Evolutionary conservation across 2,329 filamentous ascomycete species (phyloP), one percentile per base, ranked within the genome.

Genomic region (Pestalotiopsis sp.): DNA sequence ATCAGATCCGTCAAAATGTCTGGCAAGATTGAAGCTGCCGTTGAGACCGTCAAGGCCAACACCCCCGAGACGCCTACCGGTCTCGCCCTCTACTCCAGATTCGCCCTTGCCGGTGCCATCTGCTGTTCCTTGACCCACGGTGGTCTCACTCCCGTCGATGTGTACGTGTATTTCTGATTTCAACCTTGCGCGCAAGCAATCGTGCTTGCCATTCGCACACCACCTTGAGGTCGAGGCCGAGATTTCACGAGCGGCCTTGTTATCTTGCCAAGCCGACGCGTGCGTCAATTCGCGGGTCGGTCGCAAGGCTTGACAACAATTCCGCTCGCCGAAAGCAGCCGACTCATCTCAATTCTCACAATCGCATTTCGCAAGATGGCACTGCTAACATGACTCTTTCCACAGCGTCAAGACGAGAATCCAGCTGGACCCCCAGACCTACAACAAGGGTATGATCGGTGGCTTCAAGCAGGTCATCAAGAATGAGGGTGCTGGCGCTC

Each of bases 91-190:
- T 98, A 98, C 91, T 93, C 93, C 78, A 91, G 94, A 85, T 98
- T 98, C 87, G 95, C 96, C 85, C 92, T 99, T 79, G 95, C 96
- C 78, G 96, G 96, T 86, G 96, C 96, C 78, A 87, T 98, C 88
- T 98, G 96, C 91, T 99, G 96, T 86, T 96, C 95, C 77, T 87
- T 98, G 86, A 99, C 96, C 81, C 96, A 99, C 90, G 96, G 95
- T 84, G 92, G 89, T 80, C 91, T 98, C 78, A 99, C 96, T 76
- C 96, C 96, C 80, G 94, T 99, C 84, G 96, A 99, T 93, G 96
- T 99, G 95, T 98, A 96, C 84, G 95, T 93, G 6, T 57, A 9
- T 13, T 25, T 65, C 23, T 38, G 20, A 14, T 55, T 52, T 13
- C n/a, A 17, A 64, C 3, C 36, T 13, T 17, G 31, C 13, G 31